Conservation (phyloP, 768 basidiomycete genomes). For the Collybiopsis confluens region DNA sequence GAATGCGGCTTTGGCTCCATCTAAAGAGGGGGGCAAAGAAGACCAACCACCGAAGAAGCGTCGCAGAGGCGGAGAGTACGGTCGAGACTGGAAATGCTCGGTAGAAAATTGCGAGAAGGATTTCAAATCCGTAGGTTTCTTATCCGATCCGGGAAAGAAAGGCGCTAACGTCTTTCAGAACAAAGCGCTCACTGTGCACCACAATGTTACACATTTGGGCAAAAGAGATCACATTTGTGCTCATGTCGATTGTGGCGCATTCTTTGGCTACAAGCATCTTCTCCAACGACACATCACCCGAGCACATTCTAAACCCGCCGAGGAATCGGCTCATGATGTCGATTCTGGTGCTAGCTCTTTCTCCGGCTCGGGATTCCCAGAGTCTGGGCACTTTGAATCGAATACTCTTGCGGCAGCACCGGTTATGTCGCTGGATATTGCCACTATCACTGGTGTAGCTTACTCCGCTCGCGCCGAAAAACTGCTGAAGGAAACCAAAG, state of each 20-base stretch:
- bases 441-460: conserved; percentile 61
- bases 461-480: conserved; percentile 46
- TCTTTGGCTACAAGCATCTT: conserved; percentile 84
- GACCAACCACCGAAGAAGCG: conserved; percentile 42
- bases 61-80: conserved; percentile 69
- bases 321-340: too few relatives aligned
- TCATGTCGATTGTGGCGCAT: conserved; percentile 49
- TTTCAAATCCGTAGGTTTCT: conserved; percentile 74
- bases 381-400: conserved; percentile 1
- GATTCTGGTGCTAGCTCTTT: conserved; percentile 26
- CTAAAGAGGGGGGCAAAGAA: conserved; percentile 22
- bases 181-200: conserved; percentile 69
- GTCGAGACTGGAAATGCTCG: conserved; percentile 76
- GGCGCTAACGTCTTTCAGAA: conserved; percentile 42
- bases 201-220: conserved; percentile 68
- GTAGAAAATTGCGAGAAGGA: conserved; percentile 66
- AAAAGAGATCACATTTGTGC: conserved; percentile 70
- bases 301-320: conserved; percentile 35
- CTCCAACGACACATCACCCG: conserved; percentile 72
- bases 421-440: conserved; percentile 31
- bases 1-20: conserved; percentile 19
- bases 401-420: conserved; percentile 11
- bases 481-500: conserved; percentile 32
- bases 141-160: background rate
- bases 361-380: background rate